Evolutionary conservation across 129 eudicot genomes (phyloP).

Genomic region (Flaveria brownii): DNA sequence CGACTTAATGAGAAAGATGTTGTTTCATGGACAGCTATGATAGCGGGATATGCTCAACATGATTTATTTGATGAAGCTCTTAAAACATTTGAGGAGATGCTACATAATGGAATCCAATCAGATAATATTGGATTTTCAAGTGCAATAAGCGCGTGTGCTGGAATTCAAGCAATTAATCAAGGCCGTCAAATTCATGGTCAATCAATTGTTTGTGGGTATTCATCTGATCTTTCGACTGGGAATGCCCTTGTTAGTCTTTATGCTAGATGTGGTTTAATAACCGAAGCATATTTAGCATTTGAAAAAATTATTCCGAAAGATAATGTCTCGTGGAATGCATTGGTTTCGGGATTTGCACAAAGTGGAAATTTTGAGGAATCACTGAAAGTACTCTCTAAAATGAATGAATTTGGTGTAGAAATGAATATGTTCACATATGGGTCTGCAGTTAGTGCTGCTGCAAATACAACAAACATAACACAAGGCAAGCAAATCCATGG

Average conservation of each 20-base stretch:
- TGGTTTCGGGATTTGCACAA: slow-evolving; percentile 89
- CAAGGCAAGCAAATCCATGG: slow-evolving; percentile 88
- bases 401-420: slow-evolving; percentile 68
- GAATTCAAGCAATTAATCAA: slow-evolving; percentile 70
- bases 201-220: slow-evolving; percentile 64
- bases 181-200: slow-evolving; percentile 89
- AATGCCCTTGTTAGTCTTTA: slow-evolving; percentile 84
- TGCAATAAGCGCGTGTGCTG: slow-evolving; percentile 92
- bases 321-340: slow-evolving; percentile 81
- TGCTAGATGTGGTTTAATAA: slow-evolving; percentile 80
- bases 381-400: slow-evolving; percentile 56
- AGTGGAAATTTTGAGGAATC: slow-evolving; percentile 81
- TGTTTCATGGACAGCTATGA: slow-evolving; percentile 98
- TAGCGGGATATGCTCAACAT: slow-evolving; percentile 82
- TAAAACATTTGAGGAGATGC: slow-evolving; percentile 76
- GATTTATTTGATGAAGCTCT: slow-evolving; percentile 73
- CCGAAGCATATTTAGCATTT: slow-evolving; percentile 72
- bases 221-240: slow-evolving; percentile 73
- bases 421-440: slow-evolving; percentile 72
- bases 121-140: slow-evolving; percentile 91
- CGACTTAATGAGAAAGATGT: slow-evolving; percentile 71
- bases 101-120: slow-evolving; percentile 57
- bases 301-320: slow-evolving; percentile 62
- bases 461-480: slow-evolving; percentile 68
- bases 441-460: slow-evolving; percentile 91